phyloP scores from a whole-genome alignment of 495 filamentous ascomycete genomes.

The Pyrenopolyporus hunteri region DNA sequence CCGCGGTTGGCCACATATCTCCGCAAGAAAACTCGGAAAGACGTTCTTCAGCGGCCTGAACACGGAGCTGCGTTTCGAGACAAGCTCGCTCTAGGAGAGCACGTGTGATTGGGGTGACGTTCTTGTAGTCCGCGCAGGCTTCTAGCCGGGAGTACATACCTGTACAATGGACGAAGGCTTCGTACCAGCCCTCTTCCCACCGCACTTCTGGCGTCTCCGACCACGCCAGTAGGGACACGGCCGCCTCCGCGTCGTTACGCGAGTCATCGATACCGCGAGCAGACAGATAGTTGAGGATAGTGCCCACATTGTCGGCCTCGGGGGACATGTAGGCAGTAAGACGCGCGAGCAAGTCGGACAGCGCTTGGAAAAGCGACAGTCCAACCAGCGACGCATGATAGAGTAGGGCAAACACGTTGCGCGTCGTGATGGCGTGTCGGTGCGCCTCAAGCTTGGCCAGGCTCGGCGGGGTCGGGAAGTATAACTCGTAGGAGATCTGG shows the following conservation, averaged over 20 bases:
- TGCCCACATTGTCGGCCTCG: slow-evolving; percentile 51
- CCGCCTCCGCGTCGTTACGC: slow-evolving; percentile 64
- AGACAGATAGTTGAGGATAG: slow-evolving; percentile 63
- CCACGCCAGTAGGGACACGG: slow-evolving; percentile 68
- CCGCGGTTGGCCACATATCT: slow-evolving; percentile 64
- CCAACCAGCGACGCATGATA: slow-evolving; percentile 64
- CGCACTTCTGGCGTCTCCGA: slow-evolving; percentile 64
- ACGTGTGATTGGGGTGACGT: slow-evolving; percentile 65
- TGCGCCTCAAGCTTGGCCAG: slow-evolving; percentile 53
- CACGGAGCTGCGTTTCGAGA: slow-evolving; percentile 66
- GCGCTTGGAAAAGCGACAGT: slow-evolving; percentile 61
- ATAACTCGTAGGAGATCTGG: slow-evolving; percentile 64
- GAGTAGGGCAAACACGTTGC: slow-evolving; percentile 69
- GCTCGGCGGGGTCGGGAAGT: slow-evolving; percentile 58
- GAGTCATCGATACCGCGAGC: slow-evolving; percentile 69
- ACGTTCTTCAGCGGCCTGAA: slow-evolving; percentile 64
- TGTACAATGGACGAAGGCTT: slow-evolving; percentile 70
- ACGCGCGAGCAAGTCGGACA: slow-evolving; percentile 62
- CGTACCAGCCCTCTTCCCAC: slow-evolving; percentile 70
- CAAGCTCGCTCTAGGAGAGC: slow-evolving; percentile 67
- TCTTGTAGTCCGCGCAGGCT: slow-evolving; percentile 60
- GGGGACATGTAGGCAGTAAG: slow-evolving; percentile 60
- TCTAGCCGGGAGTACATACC: slow-evolving; percentile 67
- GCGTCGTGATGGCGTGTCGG: slow-evolving; percentile 63
- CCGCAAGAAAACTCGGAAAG: slow-evolving; percentile 64